phyloP scores from a whole-genome alignment of 768 basidiomycete species.

The Amyloporia xantha region DNA sequence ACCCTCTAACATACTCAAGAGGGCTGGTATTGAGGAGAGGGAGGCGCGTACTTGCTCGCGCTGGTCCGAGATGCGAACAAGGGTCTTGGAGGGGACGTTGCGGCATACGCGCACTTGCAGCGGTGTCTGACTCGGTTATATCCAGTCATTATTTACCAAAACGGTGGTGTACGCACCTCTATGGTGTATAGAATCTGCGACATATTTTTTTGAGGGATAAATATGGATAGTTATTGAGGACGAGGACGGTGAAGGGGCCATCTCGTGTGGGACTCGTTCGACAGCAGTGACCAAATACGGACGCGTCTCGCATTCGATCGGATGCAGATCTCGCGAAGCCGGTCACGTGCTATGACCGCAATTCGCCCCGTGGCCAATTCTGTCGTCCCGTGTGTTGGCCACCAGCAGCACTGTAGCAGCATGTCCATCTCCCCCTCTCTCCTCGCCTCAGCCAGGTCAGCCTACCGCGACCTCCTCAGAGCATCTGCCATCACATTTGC shows the following conservation, averaged over 20 bases:
- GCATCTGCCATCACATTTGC: constrained; percentile 62
- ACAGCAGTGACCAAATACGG: constrained; percentile 21
- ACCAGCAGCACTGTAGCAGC: background rate
- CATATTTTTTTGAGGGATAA: background rate
- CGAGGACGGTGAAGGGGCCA: constrained; percentile 10
- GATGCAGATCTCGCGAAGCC: constrained; percentile 20
- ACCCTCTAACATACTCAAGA: background rate
- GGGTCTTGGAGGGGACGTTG: background rate
- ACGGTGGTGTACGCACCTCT: no score
- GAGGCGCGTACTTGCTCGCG: background rate
- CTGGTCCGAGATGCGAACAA: background rate
- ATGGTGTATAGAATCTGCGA: no score
- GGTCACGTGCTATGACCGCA: constrained; percentile 10
- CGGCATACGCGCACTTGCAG: background rate
- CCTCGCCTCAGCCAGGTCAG: constrained; percentile 60
- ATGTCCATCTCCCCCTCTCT: constrained; percentile 31
- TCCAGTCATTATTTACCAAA: background rate
- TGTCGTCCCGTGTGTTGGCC: background rate
- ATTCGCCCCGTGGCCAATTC: background rate
- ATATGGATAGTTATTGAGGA: background rate
- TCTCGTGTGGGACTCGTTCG: constrained; percentile 10
- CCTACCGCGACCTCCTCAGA: constrained; percentile 66
- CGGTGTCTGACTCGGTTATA: background rate
- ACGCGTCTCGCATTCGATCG: constrained; percentile 24
- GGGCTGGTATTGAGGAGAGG: background rate